Conservation (phyloP, 345 rosid species). For the Lepidium africanum region DNA sequence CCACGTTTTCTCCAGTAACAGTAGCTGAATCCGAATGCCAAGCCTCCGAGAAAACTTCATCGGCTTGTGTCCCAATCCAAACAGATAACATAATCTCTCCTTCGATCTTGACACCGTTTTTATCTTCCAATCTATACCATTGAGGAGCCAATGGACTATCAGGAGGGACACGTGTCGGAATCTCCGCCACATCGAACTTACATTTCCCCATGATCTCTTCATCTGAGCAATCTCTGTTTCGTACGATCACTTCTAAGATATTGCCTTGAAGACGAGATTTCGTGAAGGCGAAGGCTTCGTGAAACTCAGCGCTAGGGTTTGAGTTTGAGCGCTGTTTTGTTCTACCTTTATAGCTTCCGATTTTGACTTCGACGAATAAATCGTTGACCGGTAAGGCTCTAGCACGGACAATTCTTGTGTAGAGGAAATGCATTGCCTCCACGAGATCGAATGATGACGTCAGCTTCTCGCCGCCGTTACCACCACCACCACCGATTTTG, state of each 20-base stretch:
- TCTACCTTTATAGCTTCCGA: constrained; percentile 32
- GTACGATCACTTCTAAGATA: constrained; percentile 31
- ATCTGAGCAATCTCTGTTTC: neutral
- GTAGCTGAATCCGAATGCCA: constrained; percentile 31
- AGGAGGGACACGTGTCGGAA: constrained; percentile 32
- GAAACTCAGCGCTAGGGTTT: constrained; percentile 31
- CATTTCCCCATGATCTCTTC: constrained; percentile 30
- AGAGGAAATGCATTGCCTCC: constrained; percentile 33
- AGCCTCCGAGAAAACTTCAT: constrained; percentile 40
- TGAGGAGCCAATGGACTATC: constrained; percentile 34
- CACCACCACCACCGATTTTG: constrained; percentile 30
- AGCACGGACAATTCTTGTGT: constrained; percentile 31
- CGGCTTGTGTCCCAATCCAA: constrained; percentile 39
- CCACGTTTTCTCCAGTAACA: constrained; percentile 13
- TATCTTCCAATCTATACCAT: constrained; percentile 38
- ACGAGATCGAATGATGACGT: constrained; percentile 44
- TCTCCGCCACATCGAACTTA: constrained; percentile 19
- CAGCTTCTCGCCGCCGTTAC: constrained; percentile 31
- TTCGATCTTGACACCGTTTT: constrained; percentile 1
- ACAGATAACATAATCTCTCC: constrained; percentile 43
- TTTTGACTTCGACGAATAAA: constrained; percentile 26
- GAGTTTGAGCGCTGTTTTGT: constrained; percentile 13
- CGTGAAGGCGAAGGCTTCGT: constrained; percentile 41
- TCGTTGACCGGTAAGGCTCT: constrained; percentile 25
- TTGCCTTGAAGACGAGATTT: constrained; percentile 29